These are phyloP conservation scores for Maudiozyma turicensis DNA, from an alignment of 805 yeast species.

Conservation along the genomic window DNA sequence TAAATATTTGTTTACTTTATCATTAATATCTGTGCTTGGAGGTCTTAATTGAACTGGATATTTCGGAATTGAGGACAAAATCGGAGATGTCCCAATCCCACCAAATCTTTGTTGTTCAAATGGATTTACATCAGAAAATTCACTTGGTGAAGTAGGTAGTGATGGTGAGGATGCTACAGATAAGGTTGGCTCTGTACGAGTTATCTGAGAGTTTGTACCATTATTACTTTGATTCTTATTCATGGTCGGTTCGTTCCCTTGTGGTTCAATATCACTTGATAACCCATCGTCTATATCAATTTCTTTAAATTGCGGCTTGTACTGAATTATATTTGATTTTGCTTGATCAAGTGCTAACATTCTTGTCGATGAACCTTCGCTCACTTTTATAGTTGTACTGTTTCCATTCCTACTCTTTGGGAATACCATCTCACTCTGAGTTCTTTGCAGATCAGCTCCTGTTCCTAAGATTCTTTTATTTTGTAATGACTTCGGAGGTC, in stretches of 20 bases:
- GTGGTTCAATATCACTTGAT: constrained; percentile 30
- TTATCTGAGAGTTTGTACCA: neutral
- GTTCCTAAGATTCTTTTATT: constrained; percentile 12
- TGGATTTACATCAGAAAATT: constrained; percentile 22
- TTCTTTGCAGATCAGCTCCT: constrained; percentile 16
- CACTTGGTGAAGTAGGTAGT: constrained; percentile 27
- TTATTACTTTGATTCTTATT: neutral
- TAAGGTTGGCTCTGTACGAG: constrained; percentile 1
- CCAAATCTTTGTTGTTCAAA: constrained; percentile 24
- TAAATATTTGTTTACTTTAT: constrained; percentile 25
- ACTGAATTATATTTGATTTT: constrained; percentile 2
- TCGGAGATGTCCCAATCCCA: constrained; percentile 26
- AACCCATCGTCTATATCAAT: constrained; percentile 29
- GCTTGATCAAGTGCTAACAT: constrained; percentile 2
- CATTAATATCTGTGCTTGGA: constrained; percentile 24
- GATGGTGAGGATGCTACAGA: constrained; percentile 26
- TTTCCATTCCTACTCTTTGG: constrained; percentile 20
- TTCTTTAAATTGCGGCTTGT: constrained; percentile 21
- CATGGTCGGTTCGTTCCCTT: neutral
- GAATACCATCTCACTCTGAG: constrained; percentile 24
- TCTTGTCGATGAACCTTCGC: constrained; percentile 16
- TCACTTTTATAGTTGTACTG: constrained; percentile 16
- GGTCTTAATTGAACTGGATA: constrained; percentile 18
- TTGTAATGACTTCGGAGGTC: constrained; percentile 19
- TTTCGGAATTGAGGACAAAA: constrained; percentile 24